phyloP scores from a whole-genome alignment of 179 eudicot species.

The Carnegiea gigantea region DNA sequence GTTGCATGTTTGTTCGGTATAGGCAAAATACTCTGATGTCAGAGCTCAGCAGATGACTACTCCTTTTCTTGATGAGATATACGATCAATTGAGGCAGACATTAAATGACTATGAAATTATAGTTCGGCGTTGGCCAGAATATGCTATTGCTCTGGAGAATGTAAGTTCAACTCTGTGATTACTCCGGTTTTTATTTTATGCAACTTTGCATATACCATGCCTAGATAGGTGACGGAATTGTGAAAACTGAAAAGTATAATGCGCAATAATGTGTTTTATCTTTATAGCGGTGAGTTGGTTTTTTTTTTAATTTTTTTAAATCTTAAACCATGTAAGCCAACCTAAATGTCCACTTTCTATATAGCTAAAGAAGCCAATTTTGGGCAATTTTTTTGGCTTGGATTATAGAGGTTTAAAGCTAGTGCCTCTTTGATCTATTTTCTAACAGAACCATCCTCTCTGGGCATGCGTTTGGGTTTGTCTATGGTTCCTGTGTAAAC shows the following conservation, averaged over 20 bases:
- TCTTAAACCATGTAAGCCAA: background rate
- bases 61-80: conserved; percentile 78
- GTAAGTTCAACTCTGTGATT: conserved; percentile 38
- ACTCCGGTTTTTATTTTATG: background rate
- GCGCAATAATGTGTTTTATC: background rate
- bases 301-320: background rate
- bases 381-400: no score
- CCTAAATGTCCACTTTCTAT: no score
- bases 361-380: no score
- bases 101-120: conserved; percentile 69
- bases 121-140: conserved; percentile 90
- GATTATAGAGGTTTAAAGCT: no score
- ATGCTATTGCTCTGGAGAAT: conserved; percentile 66
- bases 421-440: no score
- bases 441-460: no score
- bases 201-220: background rate
- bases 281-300: no score
- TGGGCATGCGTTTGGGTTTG: no score
- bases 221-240: no score
- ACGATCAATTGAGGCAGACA: conserved; percentile 61
- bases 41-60: conserved; percentile 58
- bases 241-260: background rate
- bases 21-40: conserved; percentile 56
- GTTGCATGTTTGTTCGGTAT: conserved; percentile 16
- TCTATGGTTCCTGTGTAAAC: no score